phyloP scores from a whole-genome alignment of 148 eudicot genomes.

The Pouteria glomerata region DNA sequence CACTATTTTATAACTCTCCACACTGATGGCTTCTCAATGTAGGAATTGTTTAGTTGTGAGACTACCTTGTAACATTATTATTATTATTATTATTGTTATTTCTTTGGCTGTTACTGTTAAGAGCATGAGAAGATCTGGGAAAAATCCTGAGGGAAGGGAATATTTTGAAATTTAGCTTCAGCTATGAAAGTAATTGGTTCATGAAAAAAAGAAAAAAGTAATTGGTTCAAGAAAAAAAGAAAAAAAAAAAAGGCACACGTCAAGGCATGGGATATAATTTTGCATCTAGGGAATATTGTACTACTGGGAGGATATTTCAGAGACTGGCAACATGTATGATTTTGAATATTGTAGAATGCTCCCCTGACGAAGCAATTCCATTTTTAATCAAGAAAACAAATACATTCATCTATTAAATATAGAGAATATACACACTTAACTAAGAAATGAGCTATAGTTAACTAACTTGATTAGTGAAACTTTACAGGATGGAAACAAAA shows the following conservation, averaged over 20 bases:
- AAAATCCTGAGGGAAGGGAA: not conserved
- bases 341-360: not conserved
- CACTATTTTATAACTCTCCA: not conserved
- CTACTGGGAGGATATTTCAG: not conserved
- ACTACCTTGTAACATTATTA: too few species aligned
- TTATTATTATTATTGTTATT: too few species aligned
- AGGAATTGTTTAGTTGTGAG: not conserved
- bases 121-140: not conserved
- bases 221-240: too few species aligned
- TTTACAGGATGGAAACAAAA: not conserved
- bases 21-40: not conserved
- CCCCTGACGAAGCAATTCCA: not conserved
- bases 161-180: not conserved
- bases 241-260: not conserved
- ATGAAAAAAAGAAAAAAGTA: too few species aligned
- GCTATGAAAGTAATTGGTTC: too few species aligned
- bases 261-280: not conserved
- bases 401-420: not conserved
- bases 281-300: not conserved
- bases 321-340: not conserved
- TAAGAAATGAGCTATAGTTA: not conserved
- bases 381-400: not conserved
- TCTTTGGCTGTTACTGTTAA: not conserved
- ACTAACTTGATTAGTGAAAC: not conserved
- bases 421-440: not conserved